A percentile compares a stretch with the other conserved stretches of the same genome.
Evolutionary conservation across 2,329 filamentous ascomycete genomes (phyloP).

Genomic region (Albifimbria verrucaria): DNA sequence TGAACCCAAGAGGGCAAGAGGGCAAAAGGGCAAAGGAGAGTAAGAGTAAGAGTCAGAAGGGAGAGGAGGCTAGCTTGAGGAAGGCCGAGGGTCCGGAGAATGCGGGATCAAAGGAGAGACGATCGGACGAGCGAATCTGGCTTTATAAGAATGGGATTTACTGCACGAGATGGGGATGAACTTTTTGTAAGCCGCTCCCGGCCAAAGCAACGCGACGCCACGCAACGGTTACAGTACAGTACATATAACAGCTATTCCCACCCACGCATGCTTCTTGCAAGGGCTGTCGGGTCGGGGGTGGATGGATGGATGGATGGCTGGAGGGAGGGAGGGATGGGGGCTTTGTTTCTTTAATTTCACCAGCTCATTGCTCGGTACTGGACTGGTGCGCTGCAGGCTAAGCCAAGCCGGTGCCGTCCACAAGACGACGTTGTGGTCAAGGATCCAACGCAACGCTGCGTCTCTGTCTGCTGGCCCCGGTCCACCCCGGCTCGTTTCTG

Average conservation of each 20-base stretch:
- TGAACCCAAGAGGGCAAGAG: too few species aligned
- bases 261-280: too few species aligned
- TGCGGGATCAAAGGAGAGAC: not conserved
- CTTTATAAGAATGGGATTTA: not conserved
- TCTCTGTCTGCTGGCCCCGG: too few species aligned
- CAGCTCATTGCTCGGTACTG: not conserved
- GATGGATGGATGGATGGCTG: too few species aligned
- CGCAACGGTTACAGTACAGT: not conserved
- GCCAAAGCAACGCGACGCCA: not conserved
- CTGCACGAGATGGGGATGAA: not conserved
- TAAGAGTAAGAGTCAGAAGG: not conserved
- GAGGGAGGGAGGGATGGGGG: not conserved
- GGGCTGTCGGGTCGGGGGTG: too few species aligned
- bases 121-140: not conserved
- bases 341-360: not conserved
- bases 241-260: too few species aligned
- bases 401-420: too few species aligned
- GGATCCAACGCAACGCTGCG: not conserved
- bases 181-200: not conserved
- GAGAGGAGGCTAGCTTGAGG: not conserved
- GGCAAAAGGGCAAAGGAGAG: not conserved
- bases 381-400: not conserved
- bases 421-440: not conserved
- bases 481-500: not conserved
- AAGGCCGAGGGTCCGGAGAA: not conserved